Evolutionary conservation across 208 protist species (phyloP), one percentile per base, ranked within the genome.

Genomic region (Leishmania amazonensis): DNA sequence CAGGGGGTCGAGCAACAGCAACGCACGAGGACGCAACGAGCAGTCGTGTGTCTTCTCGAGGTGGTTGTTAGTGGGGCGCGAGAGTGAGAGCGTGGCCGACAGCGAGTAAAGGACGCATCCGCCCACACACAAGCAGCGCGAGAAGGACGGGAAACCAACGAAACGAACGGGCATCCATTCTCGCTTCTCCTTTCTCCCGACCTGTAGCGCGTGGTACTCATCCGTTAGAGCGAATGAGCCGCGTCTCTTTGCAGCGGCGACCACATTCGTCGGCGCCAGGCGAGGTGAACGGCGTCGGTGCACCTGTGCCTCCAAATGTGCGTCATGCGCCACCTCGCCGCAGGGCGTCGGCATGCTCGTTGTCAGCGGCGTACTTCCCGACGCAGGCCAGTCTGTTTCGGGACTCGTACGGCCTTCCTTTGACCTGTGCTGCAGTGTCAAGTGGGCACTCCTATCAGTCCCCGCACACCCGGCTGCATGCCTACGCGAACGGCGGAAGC

Each of bases 401-500:
- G 28, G 80, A 83, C 53, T 75, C 80, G 42, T 67, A 83, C 40
- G 51, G 64, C n/a, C 60, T 53, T 47, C 21, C 72, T 77, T 51
- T 45, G 51, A n/a, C 31, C 19, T 15, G 47, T 45, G 31, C 24
- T 51, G 21, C 45, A 31, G 70, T 19, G 45, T 51, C 70, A 5
- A 28, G n/a, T 13, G 73, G 51, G 9, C 35, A 19, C 7, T 51
- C 35, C 15, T 47, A 17, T 54, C 49, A 28, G 51, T 40, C 62
- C 13, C 58, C 75, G 24, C 60, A 77, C 1, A 35, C 49, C 9
- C 47, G 64, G 45, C 74, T 51, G 42, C 54, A 47, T 24, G 45
- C 45, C 7, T 24, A 45, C 31, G 28, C 57, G 40, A 45, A 35
- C 70, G 47, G 15, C 45, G 70, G 70, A n/a, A 17, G 6, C 70